Conservation (phyloP, 371 early-diverging fungal genomes). For the Apophysomyces variabilis region DNA sequence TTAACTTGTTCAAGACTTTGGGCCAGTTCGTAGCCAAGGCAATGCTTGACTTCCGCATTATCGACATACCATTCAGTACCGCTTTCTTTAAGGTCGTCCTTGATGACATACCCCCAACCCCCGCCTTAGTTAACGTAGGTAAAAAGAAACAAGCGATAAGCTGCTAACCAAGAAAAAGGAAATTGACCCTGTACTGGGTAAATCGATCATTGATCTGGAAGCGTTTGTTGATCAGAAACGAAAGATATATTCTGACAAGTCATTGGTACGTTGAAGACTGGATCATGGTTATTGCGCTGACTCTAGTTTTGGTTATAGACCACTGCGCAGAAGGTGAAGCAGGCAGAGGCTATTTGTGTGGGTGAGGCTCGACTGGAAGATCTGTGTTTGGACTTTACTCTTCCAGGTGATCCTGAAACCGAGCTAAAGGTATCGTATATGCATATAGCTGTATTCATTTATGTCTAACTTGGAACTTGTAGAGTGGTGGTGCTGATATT, state of each 20-base stretch:
- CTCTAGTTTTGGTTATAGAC: conserved; percentile 18
- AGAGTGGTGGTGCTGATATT: conserved; percentile 63
- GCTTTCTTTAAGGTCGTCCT: conserved; percentile 76
- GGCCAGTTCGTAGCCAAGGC: conserved; percentile 92
- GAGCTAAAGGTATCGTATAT: conserved; percentile 56
- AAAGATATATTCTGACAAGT: conserved; percentile 52
- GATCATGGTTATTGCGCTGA: not conserved
- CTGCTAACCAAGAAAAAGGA: conserved; percentile 40
- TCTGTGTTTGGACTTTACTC: conserved; percentile 82
- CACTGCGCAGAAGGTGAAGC: conserved; percentile 35
- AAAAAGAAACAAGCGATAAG: conserved; percentile 9
- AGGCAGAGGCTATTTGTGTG: conserved; percentile 50
- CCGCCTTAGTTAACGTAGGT: conserved; percentile 4
- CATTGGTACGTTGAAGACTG: conserved; percentile 23
- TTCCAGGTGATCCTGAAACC: conserved; percentile 75
- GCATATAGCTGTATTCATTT: too few species aligned
- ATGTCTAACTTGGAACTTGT: not conserved
- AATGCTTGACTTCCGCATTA: conserved; percentile 83
- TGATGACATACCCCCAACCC: conserved; percentile 35
- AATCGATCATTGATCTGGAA: conserved; percentile 69
- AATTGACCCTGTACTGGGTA: conserved; percentile 72
- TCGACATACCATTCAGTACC: conserved; percentile 83
- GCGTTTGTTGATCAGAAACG: conserved; percentile 60
- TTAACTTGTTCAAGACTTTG: conserved; percentile 65
- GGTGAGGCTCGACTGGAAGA: conserved; percentile 62